These are phyloP conservation scores for Phytophthora quininea DNA, from an alignment of 352 stramenopile genomes.

Conservation along the genomic window DNA sequence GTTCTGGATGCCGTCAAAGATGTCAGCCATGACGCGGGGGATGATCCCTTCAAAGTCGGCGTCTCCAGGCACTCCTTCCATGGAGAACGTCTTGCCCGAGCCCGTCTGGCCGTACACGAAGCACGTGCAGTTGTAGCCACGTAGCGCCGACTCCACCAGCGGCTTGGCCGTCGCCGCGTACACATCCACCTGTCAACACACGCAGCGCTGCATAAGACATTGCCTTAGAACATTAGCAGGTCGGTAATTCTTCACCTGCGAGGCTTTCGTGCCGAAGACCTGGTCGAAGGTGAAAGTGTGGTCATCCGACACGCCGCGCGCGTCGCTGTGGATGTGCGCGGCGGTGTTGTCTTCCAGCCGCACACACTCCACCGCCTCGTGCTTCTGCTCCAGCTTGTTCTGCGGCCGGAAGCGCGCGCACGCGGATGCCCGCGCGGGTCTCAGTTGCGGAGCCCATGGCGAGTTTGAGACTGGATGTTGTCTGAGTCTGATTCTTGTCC, in stretches of 20 bases:
- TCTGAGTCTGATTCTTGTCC: slow-evolving; percentile 24
- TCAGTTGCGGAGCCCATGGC: slow-evolving; percentile 30
- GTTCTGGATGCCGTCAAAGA: slow-evolving; percentile 72
- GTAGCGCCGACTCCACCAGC: slow-evolving; percentile 60
- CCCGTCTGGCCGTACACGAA: slow-evolving; percentile 94
- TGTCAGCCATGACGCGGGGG: slow-evolving; percentile 71
- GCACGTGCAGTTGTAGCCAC: slow-evolving; percentile 91
- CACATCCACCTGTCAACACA: slow-evolving; percentile 41
- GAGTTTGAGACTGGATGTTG: slow-evolving; percentile 6
- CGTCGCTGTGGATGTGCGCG: slow-evolving; percentile 41
- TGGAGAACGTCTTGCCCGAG: slow-evolving; percentile 94
- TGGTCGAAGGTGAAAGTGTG: slow-evolving; percentile 81
- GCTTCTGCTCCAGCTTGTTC: slow-evolving; percentile 78
- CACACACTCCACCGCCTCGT: slow-evolving; percentile 68
- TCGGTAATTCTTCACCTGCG: slow-evolving; percentile 27
- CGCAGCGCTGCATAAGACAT: not conserved
- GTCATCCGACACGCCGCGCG: slow-evolving; percentile 33
- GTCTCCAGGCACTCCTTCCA: slow-evolving; percentile 77
- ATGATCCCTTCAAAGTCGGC: slow-evolving; percentile 76
- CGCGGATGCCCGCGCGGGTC: slow-evolving; percentile 57
- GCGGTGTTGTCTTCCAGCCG: slow-evolving; percentile 53
- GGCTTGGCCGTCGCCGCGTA: slow-evolving; percentile 71
- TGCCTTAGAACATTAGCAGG: not conserved
- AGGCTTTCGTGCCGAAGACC: slow-evolving; percentile 61
- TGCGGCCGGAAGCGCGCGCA: slow-evolving; percentile 77